A percentile compares a stretch with the other conserved stretches of the same genome.
phyloP scores from a whole-genome alignment of 2,329 filamentous ascomycete species.

The Rutstroemia sydowiana region DNA sequence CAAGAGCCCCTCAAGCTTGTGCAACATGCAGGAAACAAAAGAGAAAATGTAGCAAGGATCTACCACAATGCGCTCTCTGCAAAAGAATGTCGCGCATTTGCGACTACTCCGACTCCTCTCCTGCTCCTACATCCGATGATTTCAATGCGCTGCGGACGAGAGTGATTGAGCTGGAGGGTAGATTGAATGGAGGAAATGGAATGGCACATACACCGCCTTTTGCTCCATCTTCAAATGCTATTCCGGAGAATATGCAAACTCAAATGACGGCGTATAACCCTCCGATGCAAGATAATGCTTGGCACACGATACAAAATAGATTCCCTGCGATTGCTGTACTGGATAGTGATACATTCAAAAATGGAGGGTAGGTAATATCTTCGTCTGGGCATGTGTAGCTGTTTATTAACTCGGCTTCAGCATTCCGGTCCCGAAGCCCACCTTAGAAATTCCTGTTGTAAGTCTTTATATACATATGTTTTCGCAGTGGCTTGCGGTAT shows the following conservation, averaged over 20 bases:
- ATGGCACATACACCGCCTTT: slow-evolving; percentile 21
- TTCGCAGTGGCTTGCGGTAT: neutral
- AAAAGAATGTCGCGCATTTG: slow-evolving; percentile 35
- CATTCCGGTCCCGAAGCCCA: slow-evolving; percentile 33
- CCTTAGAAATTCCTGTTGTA: slow-evolving; percentile 7
- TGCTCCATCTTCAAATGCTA: slow-evolving; percentile 16
- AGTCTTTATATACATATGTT: neutral
- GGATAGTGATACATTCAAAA: slow-evolving; percentile 36
- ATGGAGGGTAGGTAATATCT: slow-evolving; percentile 21
- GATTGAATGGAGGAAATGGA: slow-evolving; percentile 25
- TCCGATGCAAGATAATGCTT: slow-evolving; percentile 20
- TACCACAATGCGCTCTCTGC: slow-evolving; percentile 43
- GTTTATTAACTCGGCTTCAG: slow-evolving; percentile 18
- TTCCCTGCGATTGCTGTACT: slow-evolving; percentile 40
- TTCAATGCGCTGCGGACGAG: slow-evolving; percentile 33
- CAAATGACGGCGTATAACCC: slow-evolving; percentile 15
- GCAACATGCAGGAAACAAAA: slow-evolving; percentile 41
- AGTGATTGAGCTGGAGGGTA: slow-evolving; percentile 34
- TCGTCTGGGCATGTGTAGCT: neutral
- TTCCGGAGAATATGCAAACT: slow-evolving; percentile 11
- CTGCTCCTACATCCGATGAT: slow-evolving; percentile 34
- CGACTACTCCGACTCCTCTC: slow-evolving; percentile 35
- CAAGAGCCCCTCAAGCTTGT: slow-evolving; percentile 36
- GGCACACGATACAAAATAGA: slow-evolving; percentile 26
- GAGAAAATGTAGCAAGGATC: slow-evolving; percentile 43